Evolutionary conservation across 106 monocot genomes (phyloP).

Genomic region (Apostasia shenzhenica): DNA sequence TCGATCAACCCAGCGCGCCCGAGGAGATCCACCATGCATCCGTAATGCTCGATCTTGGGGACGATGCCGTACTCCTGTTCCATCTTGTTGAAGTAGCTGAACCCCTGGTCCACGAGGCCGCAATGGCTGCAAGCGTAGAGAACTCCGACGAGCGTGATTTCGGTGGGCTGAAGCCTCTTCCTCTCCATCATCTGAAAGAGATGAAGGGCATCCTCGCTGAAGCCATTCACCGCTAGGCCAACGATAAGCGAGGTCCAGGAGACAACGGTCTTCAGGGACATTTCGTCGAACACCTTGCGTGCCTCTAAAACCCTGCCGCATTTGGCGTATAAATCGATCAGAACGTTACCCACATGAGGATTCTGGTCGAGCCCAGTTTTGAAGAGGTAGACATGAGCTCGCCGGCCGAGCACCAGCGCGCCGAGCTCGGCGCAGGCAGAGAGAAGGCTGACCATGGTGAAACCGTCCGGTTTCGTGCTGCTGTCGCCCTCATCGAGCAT

Average conservation of each 20-base stretch:
- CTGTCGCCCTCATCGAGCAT: conserved; percentile 25
- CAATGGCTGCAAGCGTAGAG: conserved; percentile 87
- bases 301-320: conserved; percentile 46
- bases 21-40: conserved; percentile 86
- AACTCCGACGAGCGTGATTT: conserved; percentile 77
- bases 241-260: conserved; percentile 62
- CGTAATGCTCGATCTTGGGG: conserved; percentile 78
- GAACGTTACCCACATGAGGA: conserved; percentile 59
- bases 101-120: conserved; percentile 64
- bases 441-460: conserved; percentile 79
- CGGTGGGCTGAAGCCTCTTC: conserved; percentile 46
- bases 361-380: conserved; percentile 40
- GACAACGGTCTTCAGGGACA: conserved; percentile 39
- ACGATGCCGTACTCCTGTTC: conserved; percentile 28
- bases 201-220: conserved; percentile 45
- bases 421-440: conserved; percentile 76
- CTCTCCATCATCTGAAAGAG: conserved; percentile 55
- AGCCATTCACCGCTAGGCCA: conserved; percentile 56
- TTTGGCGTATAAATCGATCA: conserved; percentile 79
- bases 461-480: conserved; percentile 47
- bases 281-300: conserved; percentile 58
- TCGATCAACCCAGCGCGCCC: conserved; percentile 66
- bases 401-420: conserved; percentile 51
- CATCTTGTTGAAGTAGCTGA: conserved; percentile 57
- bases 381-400: conserved; percentile 43